Percentiles rank a stretch among this genome's conserved stretches.
Evolutionary conservation across 805 yeast species (phyloP).

Genomic region (Yamadazyma kitorensis): DNA sequence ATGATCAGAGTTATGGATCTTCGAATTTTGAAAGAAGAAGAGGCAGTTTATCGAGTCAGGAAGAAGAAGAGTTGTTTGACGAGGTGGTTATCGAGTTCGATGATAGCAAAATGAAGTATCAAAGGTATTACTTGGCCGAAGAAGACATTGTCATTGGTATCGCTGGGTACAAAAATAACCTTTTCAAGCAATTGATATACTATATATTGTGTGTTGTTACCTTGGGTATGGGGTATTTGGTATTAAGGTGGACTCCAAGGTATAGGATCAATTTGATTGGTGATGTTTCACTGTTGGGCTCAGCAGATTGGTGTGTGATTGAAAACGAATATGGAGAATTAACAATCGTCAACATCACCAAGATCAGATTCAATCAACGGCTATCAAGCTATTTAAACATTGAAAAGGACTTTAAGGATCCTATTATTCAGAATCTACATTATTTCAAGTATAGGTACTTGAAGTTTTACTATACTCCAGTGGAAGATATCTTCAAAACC

Average conservation of each 20-base stretch:
- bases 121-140: slow-evolving; percentile 89
- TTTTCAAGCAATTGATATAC: slow-evolving; percentile 45
- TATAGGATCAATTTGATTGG: slow-evolving; percentile 70
- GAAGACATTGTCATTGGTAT: slow-evolving; percentile 93
- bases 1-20: slow-evolving; percentile 9
- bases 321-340: slow-evolving; percentile 94
- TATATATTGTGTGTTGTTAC: slow-evolving; percentile 55
- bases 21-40: slow-evolving; percentile 14
- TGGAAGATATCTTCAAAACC: slow-evolving; percentile 80
- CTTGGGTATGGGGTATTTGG: slow-evolving; percentile 68
- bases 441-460: slow-evolving; percentile 81
- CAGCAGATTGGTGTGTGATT: slow-evolving; percentile 88
- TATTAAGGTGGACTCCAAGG: slow-evolving; percentile 84
- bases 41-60: slow-evolving; percentile 10
- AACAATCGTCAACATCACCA: slow-evolving; percentile 52
- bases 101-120: slow-evolving; percentile 40
- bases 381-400: slow-evolving; percentile 62
- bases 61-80: slow-evolving; percentile 16
- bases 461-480: slow-evolving; percentile 78
- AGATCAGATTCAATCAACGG: slow-evolving; percentile 65
- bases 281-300: slow-evolving; percentile 61
- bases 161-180: slow-evolving; percentile 75
- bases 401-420: slow-evolving; percentile 42
- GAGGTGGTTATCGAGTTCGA: slow-evolving; percentile 8
- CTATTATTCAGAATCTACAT: slow-evolving; percentile 66